A percentile compares a stretch with the other conserved stretches of the same genome.
These are phyloP conservation scores for Monosporozyma unispora DNA, from an alignment of 805 yeast species.

Conservation along the genomic window DNA sequence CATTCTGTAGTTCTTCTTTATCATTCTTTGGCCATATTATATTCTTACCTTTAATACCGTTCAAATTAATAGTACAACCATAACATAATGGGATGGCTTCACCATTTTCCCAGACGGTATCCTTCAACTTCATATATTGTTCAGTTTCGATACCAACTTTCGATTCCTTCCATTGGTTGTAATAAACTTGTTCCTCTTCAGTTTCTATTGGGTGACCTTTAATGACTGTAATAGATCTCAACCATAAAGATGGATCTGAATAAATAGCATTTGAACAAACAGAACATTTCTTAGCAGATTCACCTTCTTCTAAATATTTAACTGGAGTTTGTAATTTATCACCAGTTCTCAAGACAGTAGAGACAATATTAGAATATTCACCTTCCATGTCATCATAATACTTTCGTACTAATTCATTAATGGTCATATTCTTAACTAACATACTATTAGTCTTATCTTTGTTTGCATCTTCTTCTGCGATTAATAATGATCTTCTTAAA, in stretches of 20 bases:
- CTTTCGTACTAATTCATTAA: conserved; percentile 65
- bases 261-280: conserved; percentile 50
- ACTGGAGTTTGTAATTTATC: conserved; percentile 55
- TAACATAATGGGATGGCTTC: conserved; percentile 46
- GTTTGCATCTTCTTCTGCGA: conserved; percentile 7
- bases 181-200: conserved; percentile 35
- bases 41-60: conserved; percentile 32
- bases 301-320: conserved; percentile 1
- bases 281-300: conserved; percentile 34
- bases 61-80: conserved; percentile 63
- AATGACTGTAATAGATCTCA: conserved; percentile 55
- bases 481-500: conserved; percentile 15
- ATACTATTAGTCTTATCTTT: conserved; percentile 21
- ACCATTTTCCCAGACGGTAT: conserved; percentile 13
- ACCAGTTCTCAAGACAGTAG: conserved; percentile 88
- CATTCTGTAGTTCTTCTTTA: conserved; percentile 27
- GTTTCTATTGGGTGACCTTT: conserved; percentile 41
- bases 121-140: conserved; percentile 15
- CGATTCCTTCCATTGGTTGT: conserved; percentile 28
- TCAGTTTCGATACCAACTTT: conserved; percentile 15
- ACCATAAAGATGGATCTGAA: conserved; percentile 56
- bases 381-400: conserved; percentile 66
- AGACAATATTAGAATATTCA: conserved; percentile 79
- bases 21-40: conserved; percentile 34
- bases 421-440: conserved; percentile 58